Conservation (phyloP, 1,284 basidiomycete species). For the Ustilago shanxiensis region DNA sequence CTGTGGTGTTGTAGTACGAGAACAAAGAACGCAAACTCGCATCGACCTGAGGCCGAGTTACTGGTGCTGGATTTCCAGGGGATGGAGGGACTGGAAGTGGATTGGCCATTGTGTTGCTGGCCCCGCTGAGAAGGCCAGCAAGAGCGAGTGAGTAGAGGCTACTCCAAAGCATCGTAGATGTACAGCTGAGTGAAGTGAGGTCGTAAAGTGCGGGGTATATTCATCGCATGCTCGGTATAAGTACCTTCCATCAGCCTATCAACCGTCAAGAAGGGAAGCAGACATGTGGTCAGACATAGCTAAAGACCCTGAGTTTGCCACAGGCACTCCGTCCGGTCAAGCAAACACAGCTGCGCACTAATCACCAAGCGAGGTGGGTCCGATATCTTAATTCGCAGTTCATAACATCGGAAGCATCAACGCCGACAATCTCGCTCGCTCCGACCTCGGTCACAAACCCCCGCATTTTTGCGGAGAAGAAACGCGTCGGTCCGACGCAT, state of each 20-base stretch:
- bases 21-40: conserved; percentile 16
- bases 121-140: conserved; percentile 1
- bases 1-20: conserved; percentile 22
- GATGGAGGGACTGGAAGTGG: conserved; percentile 4
- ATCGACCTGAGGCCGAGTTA: conserved; percentile 9
- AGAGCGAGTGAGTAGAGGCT: conserved; percentile 12
- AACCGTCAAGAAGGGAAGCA: not conserved
- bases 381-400: not conserved
- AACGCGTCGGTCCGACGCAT: too few relatives aligned
- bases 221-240: not conserved
- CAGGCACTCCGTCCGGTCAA: not conserved
- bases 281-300: not conserved
- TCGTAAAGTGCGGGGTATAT: not conserved
- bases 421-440: conserved; percentile 1
- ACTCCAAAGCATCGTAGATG: conserved; percentile 13
- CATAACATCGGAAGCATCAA: not conserved
- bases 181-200: not conserved
- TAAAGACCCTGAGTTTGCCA: not conserved
- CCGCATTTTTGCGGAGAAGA: not conserved
- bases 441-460: not conserved
- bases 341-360: too few relatives aligned
- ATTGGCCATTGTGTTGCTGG: conserved; percentile 7
- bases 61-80: not conserved
- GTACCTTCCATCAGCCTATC: conserved; percentile 3
- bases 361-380: not conserved